Base-by-base conservation (phyloP, 2,329 filamentous ascomycete species). In the Myotisia sp. region DNA sequence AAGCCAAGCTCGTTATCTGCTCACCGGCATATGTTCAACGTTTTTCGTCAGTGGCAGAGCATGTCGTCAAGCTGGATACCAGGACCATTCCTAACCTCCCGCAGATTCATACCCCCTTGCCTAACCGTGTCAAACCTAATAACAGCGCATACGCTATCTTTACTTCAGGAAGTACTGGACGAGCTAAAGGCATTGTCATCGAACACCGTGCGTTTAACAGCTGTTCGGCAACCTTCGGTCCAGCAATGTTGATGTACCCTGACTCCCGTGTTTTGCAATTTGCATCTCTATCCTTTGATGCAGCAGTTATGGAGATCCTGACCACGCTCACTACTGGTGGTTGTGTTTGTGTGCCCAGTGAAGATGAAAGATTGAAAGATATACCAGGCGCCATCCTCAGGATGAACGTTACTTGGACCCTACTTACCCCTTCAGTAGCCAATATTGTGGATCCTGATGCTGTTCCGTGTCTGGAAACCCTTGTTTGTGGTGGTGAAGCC, bases 221-320 rank as follows among this genome's bases (percentile, higher is more conserved):
- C 51, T 87, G 92, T 24, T 41, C 39, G n/a, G 37, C 36, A 17
- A 30, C 33, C n/a, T 39, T 34, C 29, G 32, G 33, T 9, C 30
- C 34, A 10, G 34, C 37, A 22, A n/a, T 43, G 60, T 92, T 13
- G 61, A 71, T 13, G 64, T 70, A 8, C 62, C 92, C 7, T 1
- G 51, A 50, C 1, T 70, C 74, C 0, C 68, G 74, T 6, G 62
- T 92, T 17, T 61, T 93, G 0, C 85, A 92, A 53, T 74, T 79
- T 2, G 90, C 80, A 49, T 87, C 82, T 0, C 79, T 85, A 47
- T 79, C 78, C 0, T 92, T 92, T 48, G 82, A 92, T 49, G 68
- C 90, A 1, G 90, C 82, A 0, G 79, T 92, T 0, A 90, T 92
- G 50, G 85, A 92, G 48, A 86, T 92, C 6, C 86, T 92, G 51